Conservation (phyloP, 2,329 filamentous ascomycete genomes). For the Plectosphaerella sp. region DNA sequence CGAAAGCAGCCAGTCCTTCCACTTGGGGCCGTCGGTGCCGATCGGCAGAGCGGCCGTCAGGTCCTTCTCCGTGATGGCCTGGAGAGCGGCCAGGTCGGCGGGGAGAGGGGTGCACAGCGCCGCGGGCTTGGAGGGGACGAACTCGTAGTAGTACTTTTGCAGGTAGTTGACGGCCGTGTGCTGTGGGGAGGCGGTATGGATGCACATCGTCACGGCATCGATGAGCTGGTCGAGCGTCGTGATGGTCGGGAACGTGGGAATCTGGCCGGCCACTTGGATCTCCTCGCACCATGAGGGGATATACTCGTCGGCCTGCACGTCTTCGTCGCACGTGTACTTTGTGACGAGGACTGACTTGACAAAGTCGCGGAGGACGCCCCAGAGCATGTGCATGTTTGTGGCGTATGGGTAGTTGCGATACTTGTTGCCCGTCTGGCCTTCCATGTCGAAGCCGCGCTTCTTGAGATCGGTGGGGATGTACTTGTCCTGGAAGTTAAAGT, state of each 20-base stretch:
- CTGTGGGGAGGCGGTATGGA: constrained; percentile 44
- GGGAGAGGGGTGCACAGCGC: constrained; percentile 30
- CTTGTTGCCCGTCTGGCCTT: constrained; percentile 24
- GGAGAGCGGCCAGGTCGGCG: constrained; percentile 20
- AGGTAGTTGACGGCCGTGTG: constrained; percentile 48
- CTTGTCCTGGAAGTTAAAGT: constrained; percentile 36
- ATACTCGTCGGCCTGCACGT: constrained; percentile 18
- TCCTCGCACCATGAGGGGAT: constrained; percentile 36
- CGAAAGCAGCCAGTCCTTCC: constrained; percentile 37
- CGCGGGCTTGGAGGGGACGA: constrained; percentile 39
- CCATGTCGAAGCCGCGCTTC: constrained; percentile 33
- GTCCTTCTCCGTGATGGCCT: constrained; percentile 21
- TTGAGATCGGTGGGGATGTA: constrained; percentile 41
- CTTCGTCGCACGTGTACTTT: constrained; percentile 23
- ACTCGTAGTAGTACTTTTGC: constrained; percentile 44
- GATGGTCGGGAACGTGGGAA: constrained; percentile 38
- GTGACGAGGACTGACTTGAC: constrained; percentile 30
- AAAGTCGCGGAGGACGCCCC: constrained; percentile 35
- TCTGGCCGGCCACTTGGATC: constrained; percentile 30
- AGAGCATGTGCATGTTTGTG: constrained; percentile 38
- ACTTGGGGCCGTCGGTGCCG: constrained; percentile 18
- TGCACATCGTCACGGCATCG: constrained; percentile 46
- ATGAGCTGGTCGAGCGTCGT: constrained; percentile 33
- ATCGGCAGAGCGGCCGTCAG: constrained; percentile 36
- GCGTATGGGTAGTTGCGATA: constrained; percentile 46